Conservation (phyloP, 1,284 basidiomycete genomes). For the Quambalaria eucalypti region DNA sequence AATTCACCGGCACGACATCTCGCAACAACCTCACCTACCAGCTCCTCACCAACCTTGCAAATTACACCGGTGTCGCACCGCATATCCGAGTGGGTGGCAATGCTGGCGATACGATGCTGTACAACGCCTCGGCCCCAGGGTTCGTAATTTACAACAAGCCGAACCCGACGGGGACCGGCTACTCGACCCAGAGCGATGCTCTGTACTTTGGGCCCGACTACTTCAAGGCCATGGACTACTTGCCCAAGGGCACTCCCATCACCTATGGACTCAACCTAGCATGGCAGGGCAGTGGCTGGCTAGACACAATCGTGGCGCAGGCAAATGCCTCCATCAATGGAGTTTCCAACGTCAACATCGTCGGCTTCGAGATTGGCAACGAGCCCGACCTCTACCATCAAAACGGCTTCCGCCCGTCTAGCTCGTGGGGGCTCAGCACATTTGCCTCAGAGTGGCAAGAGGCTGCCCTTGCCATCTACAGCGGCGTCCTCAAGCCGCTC, state of each 20-base stretch:
- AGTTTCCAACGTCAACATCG: conserved; percentile 12
- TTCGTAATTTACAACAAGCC: conserved; percentile 13
- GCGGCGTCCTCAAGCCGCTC: conserved; percentile 14
- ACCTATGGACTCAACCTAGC: conserved; percentile 33
- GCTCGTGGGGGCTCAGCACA: conserved; percentile 12
- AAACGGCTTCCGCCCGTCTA: conserved; percentile 16
- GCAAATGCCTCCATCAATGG: conserved; percentile 16
- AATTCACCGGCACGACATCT: conserved; percentile 19
- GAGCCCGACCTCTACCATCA: conserved; percentile 31
- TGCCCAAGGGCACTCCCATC: conserved; percentile 24
- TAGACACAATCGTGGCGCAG: conserved; percentile 14
- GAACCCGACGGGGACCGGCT: conserved; percentile 11
- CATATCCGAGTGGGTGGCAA: conserved; percentile 32
- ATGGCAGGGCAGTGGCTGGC: conserved; percentile 16
- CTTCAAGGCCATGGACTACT: conserved; percentile 16
- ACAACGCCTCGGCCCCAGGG: conserved; percentile 9
- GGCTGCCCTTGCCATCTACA: conserved; percentile 19
- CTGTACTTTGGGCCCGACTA: conserved; percentile 20
- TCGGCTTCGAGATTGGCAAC: conserved; percentile 32
- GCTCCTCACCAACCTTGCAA: conserved; percentile 26
- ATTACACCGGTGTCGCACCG: conserved; percentile 27
- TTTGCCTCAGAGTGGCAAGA: conserved; percentile 24
- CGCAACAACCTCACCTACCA: conserved; percentile 25
- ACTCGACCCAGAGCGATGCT: conserved; percentile 10
- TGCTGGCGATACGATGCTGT: conserved; percentile 26